phyloP scores from a whole-genome alignment of 441 rosid genomes.

The Pelargonium myrrhifolium region DNA sequence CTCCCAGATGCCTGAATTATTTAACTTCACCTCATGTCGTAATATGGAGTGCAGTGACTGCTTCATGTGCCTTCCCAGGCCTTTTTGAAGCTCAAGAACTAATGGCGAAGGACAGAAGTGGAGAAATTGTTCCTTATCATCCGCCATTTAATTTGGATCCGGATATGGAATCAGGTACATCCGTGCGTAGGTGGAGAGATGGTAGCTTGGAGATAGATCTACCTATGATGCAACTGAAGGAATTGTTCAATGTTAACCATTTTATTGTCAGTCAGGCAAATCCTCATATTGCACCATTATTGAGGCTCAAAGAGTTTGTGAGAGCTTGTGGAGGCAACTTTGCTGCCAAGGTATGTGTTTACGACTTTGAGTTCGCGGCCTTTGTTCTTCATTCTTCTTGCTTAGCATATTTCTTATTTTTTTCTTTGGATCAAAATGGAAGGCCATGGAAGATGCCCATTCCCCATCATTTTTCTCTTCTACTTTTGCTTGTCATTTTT shows the following conservation, averaged over 20 bases:
- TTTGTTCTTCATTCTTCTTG: neutral
- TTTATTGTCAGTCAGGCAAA: slow-evolving; percentile 95
- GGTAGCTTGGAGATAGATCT: slow-evolving; percentile 95
- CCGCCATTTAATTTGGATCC: slow-evolving; percentile 88
- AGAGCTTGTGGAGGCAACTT: slow-evolving; percentile 91
- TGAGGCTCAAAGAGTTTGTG: slow-evolving; percentile 69
- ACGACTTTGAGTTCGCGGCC: neutral
- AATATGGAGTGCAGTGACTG: slow-evolving; percentile 96
- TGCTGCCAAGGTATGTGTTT: slow-evolving; percentile 73
- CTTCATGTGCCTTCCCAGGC: slow-evolving; percentile 96
- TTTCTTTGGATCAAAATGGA: neutral
- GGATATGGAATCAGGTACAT: slow-evolving; percentile 48
- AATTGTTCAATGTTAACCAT: slow-evolving; percentile 92
- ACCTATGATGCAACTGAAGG: slow-evolving; percentile 97
- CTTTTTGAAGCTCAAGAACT: slow-evolving; percentile 95
- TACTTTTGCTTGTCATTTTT: too few relatives aligned
- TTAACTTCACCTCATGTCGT: slow-evolving; percentile 94
- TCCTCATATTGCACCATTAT: slow-evolving; percentile 82
- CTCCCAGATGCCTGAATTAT: slow-evolving; percentile 93
- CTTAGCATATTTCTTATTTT: neutral
- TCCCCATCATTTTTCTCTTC: neutral
- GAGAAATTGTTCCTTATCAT: slow-evolving; percentile 86
- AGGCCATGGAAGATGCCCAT: neutral
- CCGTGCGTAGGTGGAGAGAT: slow-evolving; percentile 89
- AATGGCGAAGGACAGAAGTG: slow-evolving; percentile 95